These are phyloP conservation scores for Populus euphratica DNA, from an alignment of 345 rosid species.

Conservation along the genomic window DNA sequence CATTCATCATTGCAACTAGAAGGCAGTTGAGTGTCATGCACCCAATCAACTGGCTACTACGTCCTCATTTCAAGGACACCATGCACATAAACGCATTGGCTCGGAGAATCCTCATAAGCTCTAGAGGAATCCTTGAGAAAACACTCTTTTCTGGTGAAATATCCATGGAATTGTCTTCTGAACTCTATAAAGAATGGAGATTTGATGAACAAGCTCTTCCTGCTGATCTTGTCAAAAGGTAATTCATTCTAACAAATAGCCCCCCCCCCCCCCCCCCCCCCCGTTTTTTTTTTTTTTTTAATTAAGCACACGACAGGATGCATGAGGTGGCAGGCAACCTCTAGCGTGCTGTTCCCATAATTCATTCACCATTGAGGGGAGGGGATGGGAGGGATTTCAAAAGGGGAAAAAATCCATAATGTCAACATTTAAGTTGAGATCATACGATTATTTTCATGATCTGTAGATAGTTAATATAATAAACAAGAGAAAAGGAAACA, in stretches of 20 bases:
- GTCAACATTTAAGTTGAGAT: neutral
- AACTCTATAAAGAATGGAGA: slow-evolving; percentile 59
- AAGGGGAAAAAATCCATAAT: neutral
- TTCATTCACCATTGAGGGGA: too few species aligned
- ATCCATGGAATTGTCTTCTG: slow-evolving; percentile 56
- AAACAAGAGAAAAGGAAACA: neutral
- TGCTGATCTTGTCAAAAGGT: slow-evolving; percentile 53
- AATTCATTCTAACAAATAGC: neutral
- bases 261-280: too few species aligned
- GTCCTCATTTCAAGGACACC: slow-evolving; percentile 72
- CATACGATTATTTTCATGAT: neutral
- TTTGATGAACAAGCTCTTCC: slow-evolving; percentile 64
- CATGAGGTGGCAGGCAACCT: too few species aligned
- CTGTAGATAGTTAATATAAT: neutral
- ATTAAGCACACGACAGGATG: too few species aligned
- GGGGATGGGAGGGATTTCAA: too few species aligned
- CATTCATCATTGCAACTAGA: slow-evolving; percentile 61
- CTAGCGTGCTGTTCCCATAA: too few species aligned
- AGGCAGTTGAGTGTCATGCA: slow-evolving; percentile 65
- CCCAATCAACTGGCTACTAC: slow-evolving; percentile 53
- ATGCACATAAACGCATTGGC: slow-evolving; percentile 61
- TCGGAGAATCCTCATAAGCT: slow-evolving; percentile 40
- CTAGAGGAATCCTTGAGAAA: slow-evolving; percentile 60
- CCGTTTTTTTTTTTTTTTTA: too few species aligned
- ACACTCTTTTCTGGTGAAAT: slow-evolving; percentile 40